phyloP scores from a whole-genome alignment of 2,329 filamentous ascomycete species.

The Nemania bipapillata region DNA sequence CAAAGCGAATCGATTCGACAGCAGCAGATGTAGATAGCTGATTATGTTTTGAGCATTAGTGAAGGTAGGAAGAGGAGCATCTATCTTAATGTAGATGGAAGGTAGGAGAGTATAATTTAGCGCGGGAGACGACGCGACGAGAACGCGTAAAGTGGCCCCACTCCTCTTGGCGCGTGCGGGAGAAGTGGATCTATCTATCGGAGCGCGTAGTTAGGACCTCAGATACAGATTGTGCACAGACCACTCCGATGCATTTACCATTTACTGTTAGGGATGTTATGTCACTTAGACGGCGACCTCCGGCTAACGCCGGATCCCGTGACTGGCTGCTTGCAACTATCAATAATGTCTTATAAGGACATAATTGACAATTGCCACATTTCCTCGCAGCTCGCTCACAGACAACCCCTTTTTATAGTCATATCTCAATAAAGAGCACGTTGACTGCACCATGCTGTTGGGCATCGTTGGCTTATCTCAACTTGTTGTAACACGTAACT shows the following conservation, averaged over 20 bases:
- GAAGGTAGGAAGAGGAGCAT: constrained; percentile 25
- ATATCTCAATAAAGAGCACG: neutral
- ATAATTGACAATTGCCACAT: constrained; percentile 35
- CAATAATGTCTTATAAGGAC: constrained; percentile 7
- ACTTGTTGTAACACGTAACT: constrained; percentile 16
- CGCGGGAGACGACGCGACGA: constrained; percentile 43
- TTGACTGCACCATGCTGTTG: constrained; percentile 31
- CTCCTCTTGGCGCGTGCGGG: neutral
- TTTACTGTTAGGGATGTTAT: no score
- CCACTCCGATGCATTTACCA: no score
- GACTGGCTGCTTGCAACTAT: constrained; percentile 1
- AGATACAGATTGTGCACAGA: no score
- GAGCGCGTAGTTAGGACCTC: no score
- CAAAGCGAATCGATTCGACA: neutral
- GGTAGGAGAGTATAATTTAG: constrained; percentile 28
- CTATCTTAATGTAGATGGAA: constrained; percentile 13
- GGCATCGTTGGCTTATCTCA: constrained; percentile 17
- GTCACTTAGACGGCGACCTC: neutral
- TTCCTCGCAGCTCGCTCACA: neutral
- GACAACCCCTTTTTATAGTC: neutral
- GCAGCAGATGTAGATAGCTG: constrained; percentile 11
- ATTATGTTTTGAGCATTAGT: constrained; percentile 20
- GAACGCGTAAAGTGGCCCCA: constrained; percentile 47
- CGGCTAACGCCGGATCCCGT: constrained; percentile 18
- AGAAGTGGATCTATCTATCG: neutral